Evolutionary conservation across 2,329 filamentous ascomycete genomes (phyloP).

Genomic region (Diplodia intermedia): DNA sequence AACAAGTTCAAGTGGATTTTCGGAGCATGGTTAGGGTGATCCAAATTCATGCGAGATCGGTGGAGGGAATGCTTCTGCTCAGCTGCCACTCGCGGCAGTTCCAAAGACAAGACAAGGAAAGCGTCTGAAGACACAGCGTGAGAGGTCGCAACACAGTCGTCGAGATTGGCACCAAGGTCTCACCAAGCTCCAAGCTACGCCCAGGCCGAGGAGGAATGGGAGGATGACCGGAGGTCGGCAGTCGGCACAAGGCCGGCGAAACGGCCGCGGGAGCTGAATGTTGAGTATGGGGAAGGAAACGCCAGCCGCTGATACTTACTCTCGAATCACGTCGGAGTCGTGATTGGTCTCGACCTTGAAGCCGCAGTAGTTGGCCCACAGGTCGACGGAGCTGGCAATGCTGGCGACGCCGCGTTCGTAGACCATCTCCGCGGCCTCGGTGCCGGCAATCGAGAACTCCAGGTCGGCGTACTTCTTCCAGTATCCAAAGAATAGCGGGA

Average conservation of each 20-base stretch:
- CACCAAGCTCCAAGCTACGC: conserved; percentile 36
- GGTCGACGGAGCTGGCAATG: conserved; percentile 90
- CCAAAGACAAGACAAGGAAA: conserved; percentile 50
- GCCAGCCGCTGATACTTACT: conserved; percentile 78
- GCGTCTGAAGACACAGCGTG: conserved; percentile 49
- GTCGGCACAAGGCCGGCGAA: conserved; percentile 23
- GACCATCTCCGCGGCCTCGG: conserved; percentile 97
- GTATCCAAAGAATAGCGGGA: conserved; percentile 94
- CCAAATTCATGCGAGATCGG: conserved; percentile 32
- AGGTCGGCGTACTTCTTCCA: conserved; percentile 99
- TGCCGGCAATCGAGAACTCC: conserved; percentile 95
- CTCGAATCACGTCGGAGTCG: conserved; percentile 93
- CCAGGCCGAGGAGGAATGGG: conserved; percentile 26
- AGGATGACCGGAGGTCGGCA: conserved; percentile 44
- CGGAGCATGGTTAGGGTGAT: conserved; percentile 25
- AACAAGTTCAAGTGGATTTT: conserved; percentile 45
- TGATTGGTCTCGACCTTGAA: conserved; percentile 99
- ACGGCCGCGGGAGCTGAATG: conserved; percentile 31
- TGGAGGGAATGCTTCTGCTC: conserved; percentile 25
- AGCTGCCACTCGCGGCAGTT: conserved; percentile 32
- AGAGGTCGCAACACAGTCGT: conserved; percentile 35
- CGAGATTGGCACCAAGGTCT: conserved; percentile 36
- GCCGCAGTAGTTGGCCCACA: conserved; percentile 96
- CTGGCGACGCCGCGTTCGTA: conserved; percentile 95
- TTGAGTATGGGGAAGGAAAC: conserved; percentile 33